Percentiles rank a stretch among this genome's conserved stretches.
These are phyloP conservation scores for Penicillium ochrochloron DNA, from an alignment of 495 filamentous ascomycete species.

Conservation along the genomic window DNA sequence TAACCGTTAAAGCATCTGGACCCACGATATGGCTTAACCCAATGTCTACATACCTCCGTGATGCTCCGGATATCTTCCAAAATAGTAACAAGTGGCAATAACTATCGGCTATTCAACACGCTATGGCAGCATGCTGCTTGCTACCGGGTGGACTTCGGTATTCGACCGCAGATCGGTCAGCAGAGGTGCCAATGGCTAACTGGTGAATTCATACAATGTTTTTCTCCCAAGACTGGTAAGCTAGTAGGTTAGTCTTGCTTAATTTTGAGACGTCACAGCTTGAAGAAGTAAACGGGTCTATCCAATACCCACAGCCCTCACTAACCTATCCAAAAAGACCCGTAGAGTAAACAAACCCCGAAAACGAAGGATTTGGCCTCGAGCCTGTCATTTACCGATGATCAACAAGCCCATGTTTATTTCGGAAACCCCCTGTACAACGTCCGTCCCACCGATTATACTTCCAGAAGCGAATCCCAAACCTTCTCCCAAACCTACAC, in stretches of 20 bases:
- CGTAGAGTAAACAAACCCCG: not conserved
- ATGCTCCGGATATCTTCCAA: too few species aligned
- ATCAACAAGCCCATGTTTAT: not conserved
- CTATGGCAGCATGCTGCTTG: not conserved
- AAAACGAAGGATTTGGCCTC: not conserved
- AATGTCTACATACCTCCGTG: too few species aligned
- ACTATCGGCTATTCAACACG: too few species aligned
- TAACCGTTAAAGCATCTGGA: not conserved
- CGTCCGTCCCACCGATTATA: slow-evolving; percentile 1
- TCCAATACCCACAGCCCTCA: too few species aligned
- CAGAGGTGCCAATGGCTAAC: too few species aligned
- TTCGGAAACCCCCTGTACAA: not conserved
- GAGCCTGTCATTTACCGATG: not conserved
- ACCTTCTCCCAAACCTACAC: not conserved
- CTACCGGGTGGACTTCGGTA: not conserved
- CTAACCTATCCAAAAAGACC: not conserved
- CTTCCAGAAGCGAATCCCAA: slow-evolving; percentile 7
- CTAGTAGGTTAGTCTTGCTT: too few species aligned
- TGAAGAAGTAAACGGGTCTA: too few species aligned
- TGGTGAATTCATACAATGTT: too few species aligned
- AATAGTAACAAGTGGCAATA: too few species aligned
- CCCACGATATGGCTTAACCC: not conserved
- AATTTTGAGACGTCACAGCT: too few species aligned
- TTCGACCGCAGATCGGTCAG: not conserved
- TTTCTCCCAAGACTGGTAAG: not conserved